Conservation (phyloP, 2,329 filamentous ascomycete genomes). For the Diaporthe citrichinensis region DNA sequence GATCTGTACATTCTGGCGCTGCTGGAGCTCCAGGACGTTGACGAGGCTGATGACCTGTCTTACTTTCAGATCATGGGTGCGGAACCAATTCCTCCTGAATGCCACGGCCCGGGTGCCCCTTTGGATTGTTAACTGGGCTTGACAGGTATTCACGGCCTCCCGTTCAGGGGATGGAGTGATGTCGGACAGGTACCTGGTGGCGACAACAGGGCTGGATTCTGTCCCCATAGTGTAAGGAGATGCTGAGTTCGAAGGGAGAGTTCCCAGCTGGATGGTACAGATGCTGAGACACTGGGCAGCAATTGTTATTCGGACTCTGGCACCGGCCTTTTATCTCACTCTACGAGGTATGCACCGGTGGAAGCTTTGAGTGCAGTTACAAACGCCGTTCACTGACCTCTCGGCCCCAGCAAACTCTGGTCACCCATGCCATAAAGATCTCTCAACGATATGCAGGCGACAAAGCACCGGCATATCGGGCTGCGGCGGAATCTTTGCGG, state of each 20-base stretch:
- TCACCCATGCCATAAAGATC: constrained; percentile 60
- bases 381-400: constrained; percentile 34
- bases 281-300: constrained; percentile 50
- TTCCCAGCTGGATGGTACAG: background rate
- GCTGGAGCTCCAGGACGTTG: constrained; percentile 56
- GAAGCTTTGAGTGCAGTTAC: too few relatives aligned
- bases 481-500: constrained; percentile 62
- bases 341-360: constrained; percentile 61
- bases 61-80: constrained; percentile 66
- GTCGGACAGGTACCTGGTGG: constrained; percentile 54
- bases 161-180: constrained; percentile 53
- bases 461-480: constrained; percentile 54
- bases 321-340: constrained; percentile 69
- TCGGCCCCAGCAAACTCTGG: constrained; percentile 63
- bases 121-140: constrained; percentile 31
- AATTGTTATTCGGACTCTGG: constrained; percentile 67
- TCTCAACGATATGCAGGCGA: constrained; percentile 58
- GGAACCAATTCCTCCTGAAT: constrained; percentile 39
- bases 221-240: constrained; percentile 61
- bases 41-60: constrained; percentile 59
- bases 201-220: constrained; percentile 54
- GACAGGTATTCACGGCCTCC: constrained; percentile 52
- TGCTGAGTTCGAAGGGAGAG: background rate
- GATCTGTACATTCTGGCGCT: constrained; percentile 66
- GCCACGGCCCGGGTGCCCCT: background rate